phyloP scores from a whole-genome alignment of 2,329 filamentous ascomycete species.

The Hypoxylon sp. region DNA sequence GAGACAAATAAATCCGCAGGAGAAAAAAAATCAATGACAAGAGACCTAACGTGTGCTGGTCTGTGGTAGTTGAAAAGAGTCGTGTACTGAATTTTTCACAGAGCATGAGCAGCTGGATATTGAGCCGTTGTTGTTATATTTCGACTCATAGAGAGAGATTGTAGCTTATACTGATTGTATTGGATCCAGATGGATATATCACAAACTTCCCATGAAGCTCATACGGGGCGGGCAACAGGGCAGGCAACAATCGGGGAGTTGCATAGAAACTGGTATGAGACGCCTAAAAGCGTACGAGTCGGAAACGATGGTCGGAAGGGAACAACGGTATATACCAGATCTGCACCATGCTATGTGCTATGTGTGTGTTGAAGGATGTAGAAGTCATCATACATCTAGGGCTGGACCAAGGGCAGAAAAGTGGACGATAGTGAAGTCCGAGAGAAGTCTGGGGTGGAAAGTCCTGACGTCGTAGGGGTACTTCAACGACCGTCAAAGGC shows the following conservation, averaged over 20 bases:
- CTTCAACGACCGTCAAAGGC: conserved; percentile 33
- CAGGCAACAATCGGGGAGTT: conserved; percentile 4
- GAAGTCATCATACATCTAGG: conserved; percentile 52
- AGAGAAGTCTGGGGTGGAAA: conserved; percentile 39
- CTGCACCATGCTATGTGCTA: conserved; percentile 37
- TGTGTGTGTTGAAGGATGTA: conserved; percentile 46
- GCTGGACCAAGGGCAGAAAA: conserved; percentile 14
- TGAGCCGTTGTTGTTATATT: conserved; percentile 23
- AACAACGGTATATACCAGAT: conserved; percentile 38
- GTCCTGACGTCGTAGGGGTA: conserved; percentile 51
- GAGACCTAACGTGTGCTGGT: conserved; percentile 43
- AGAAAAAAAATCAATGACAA: conserved; percentile 15
- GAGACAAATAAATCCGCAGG: background rate
- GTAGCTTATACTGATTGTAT: conserved; percentile 6
- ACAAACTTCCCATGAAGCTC: conserved; percentile 18
- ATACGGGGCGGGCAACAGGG: conserved; percentile 1
- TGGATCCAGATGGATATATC: background rate
- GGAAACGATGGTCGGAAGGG: conserved; percentile 15
- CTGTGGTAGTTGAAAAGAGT: conserved; percentile 9
- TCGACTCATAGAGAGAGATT: conserved; percentile 22
- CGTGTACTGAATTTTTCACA: conserved; percentile 9
- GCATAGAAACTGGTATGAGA: conserved; percentile 12
- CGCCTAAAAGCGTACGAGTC: conserved; percentile 45
- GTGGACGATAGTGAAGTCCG: conserved; percentile 22
- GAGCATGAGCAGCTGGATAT: conserved; percentile 27